Base-by-base conservation (phyloP, 169 alveolate species). In the Neospora caninum region DNA sequence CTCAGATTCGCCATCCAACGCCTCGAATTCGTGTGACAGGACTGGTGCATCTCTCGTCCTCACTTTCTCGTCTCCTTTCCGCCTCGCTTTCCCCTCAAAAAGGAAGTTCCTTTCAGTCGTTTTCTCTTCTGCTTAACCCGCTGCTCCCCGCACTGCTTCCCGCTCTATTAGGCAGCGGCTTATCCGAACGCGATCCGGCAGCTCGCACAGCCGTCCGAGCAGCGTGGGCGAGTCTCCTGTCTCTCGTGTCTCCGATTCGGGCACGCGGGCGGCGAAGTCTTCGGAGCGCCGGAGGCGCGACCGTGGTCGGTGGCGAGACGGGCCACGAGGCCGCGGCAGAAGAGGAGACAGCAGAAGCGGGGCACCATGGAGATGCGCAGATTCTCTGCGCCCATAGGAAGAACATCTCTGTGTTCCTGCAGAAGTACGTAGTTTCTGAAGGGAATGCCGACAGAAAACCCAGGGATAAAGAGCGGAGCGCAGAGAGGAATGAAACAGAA, bases 1-100 rank as follows among this genome's bases (percentile, higher is more conserved):
- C 41, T 39, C 89, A 82, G 89, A 22, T 82, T 9, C 89, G 89
- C 20, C 89, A 82, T 25, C 89, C 89, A 1, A 82, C 89, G 89
- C 69, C 53, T 41, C 53, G 67, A 27, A 42, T 82, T 34, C 53
- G 89, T 31, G 64, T 38, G 67, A 82, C 89, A 42, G 89, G 89
- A 22, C 89, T 82, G 27, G 89, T 42, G 42, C 89, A 82, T 82
- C 67, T 82, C 6, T 82, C 89, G 34, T 41, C 89, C 25, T 82
- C 89, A 1, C 89, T 82, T 20, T 25, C 54, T 27, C 39, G 45
- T 10, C 86, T 78, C 29, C 86, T 64, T 27, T 9, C 73, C 73
- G 73, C 86, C 45, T n/a, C 42, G 4, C 82, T 69, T 20, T 78
- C 29, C 42, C 20, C 39, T 10, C 86, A 38, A 2, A 78, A 25